phyloP scores from a whole-genome alignment of 1,284 basidiomycete genomes.

The Tilletia indica region DNA sequence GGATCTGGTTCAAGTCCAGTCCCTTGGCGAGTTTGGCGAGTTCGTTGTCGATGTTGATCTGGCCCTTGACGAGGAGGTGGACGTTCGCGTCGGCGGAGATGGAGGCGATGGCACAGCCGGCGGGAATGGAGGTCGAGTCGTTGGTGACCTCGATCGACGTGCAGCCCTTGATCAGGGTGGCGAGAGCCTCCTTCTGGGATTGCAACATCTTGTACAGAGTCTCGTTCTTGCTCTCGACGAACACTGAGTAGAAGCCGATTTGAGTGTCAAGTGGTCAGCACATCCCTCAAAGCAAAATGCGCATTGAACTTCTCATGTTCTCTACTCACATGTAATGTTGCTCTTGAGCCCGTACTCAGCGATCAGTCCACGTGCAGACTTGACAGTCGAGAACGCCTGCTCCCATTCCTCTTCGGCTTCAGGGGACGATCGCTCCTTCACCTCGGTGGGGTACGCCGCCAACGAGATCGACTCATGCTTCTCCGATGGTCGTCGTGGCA shows the following conservation, averaged over 20 bases:
- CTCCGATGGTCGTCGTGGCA: constrained; percentile 81
- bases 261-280: too few relatives aligned
- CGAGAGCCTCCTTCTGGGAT: constrained; percentile 72
- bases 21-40: constrained; percentile 51
- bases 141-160: constrained; percentile 68
- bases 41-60: constrained; percentile 50
- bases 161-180: constrained; percentile 84
- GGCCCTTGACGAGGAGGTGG: constrained; percentile 46
- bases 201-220: constrained; percentile 60
- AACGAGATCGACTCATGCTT: constrained; percentile 84
- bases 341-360: constrained; percentile 87
- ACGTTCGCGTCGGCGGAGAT: constrained; percentile 41
- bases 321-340: constrained; percentile 74
- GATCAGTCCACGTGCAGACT: constrained; percentile 77
- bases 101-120: constrained; percentile 79
- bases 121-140: constrained; percentile 64
- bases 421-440: constrained; percentile 28
- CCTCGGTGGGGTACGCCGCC: constrained; percentile 72
- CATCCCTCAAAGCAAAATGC: not conserved
- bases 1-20: constrained; percentile 43
- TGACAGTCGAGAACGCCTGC: constrained; percentile 76
- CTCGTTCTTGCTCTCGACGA: constrained; percentile 71
- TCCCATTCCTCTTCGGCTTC: constrained; percentile 64
- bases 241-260: constrained; percentile 62
- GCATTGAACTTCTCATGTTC: not conserved